Evolutionary conservation across 2,329 filamentous ascomycete genomes (phyloP), one percentile per base, ranked within the genome.

Genomic region (Neofusicoccum umdonicola): DNA sequence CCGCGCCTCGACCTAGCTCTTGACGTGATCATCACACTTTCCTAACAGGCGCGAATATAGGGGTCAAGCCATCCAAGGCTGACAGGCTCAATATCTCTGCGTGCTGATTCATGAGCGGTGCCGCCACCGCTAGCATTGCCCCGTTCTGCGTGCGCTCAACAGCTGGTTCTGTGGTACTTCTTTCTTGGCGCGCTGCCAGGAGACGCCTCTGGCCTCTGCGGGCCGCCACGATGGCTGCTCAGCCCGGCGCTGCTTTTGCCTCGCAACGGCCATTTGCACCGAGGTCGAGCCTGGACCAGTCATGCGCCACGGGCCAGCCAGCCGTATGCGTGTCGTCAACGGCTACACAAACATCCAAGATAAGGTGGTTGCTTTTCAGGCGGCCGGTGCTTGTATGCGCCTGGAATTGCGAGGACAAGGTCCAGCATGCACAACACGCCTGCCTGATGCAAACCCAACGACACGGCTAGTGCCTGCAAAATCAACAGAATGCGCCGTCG

Each of bases 371-470:
- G 41, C 42, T 60, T 60, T 60, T 60, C 42, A 47, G 56, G 56
- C 41, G n/a, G 42, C 56, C 56, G 42, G 31, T 45, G 56, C 34
- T 45, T 60, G 41, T 60, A 47, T 22, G 42, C 31, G 54, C 22
- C 12, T 17, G 41, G 54, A 45, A 58, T 42, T 42, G 19, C 54
- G n/a, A 58, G 54, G 54, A 45, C 54, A 58, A 31, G 37, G 54
- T 41, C 54, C 8, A 58, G 27, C 56, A 60, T 48, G 56, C 56
- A n/a, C 41, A 19, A 17, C 27, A 37, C 31, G 27, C 39, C 39
- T 12, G 8, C 54, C 54, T 9, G 54, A 42, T 41, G 35, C 51
- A 39, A 22, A 22, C n/a, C 35, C 34, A 41, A 35, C 34, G n/a
- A 17, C 22, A 31, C 44, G 19, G 27, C 56, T 39, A 47, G 56